A percentile compares a stretch with the other conserved stretches of the same genome.
These are phyloP conservation scores for Starmerella tilneyi DNA, from an alignment of 805 yeast species.

Conservation along the genomic window DNA sequence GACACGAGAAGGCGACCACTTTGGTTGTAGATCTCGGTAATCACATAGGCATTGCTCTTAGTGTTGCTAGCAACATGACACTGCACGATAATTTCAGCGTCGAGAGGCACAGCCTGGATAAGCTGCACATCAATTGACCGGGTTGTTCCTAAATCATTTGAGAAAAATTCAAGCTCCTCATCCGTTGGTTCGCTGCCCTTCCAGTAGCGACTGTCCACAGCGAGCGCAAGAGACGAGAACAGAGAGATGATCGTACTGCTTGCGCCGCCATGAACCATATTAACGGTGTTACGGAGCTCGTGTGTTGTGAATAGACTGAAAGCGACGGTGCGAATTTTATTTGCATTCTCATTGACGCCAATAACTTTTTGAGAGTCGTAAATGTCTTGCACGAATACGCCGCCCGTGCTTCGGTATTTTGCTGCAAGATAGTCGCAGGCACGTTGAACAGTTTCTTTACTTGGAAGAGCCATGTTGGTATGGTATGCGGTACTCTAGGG, in stretches of 20 bases:
- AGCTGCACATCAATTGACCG: conserved; percentile 27
- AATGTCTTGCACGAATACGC: conserved; percentile 16
- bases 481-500: too few relatives aligned
- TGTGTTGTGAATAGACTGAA: conserved; percentile 22
- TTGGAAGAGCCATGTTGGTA: too few relatives aligned
- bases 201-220: conserved; percentile 27
- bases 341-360: conserved; percentile 15
- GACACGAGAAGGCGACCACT: conserved; percentile 22
- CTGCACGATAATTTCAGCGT: conserved; percentile 20
- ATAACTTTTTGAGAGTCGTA: conserved; percentile 16
- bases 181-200: conserved; percentile 12
- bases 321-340: conserved; percentile 18
- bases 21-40: conserved; percentile 20
- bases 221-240: conserved; percentile 23
- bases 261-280: conserved; percentile 31
- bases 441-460: conserved; percentile 7
- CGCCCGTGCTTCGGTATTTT: conserved; percentile 7
- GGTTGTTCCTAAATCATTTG: conserved; percentile 24
- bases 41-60: conserved; percentile 25
- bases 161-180: conserved; percentile 18
- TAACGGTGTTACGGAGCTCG: conserved; percentile 23
- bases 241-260: conserved; percentile 28
- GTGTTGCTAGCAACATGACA: conserved; percentile 26
- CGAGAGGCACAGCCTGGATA: conserved; percentile 28
- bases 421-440: conserved; percentile 13